Evolutionary conservation across 2,329 filamentous ascomycete species (phyloP).

Genomic region (Colletotrichum brevisporum): DNA sequence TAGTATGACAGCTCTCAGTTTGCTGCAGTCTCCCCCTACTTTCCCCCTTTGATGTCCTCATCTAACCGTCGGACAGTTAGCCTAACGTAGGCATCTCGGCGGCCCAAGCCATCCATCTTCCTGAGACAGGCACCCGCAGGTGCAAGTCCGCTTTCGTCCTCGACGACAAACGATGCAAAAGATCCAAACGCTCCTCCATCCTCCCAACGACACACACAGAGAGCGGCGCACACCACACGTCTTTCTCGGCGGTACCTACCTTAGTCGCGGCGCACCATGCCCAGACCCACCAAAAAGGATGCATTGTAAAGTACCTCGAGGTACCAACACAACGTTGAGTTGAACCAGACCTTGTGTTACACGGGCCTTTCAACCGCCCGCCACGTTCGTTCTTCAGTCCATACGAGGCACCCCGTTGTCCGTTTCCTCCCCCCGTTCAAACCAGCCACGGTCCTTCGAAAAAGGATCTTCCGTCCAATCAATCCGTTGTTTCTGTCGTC

Average conservation of each 20-base stretch:
- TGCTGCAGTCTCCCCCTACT: not conserved
- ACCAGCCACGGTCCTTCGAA: constrained; percentile 3
- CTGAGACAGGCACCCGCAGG: constrained; percentile 16
- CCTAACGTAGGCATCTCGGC: not conserved
- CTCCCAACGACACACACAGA: constrained; percentile 7
- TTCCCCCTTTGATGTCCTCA: not conserved
- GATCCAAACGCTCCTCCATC: not conserved
- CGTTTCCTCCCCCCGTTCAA: not conserved
- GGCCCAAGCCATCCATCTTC: not conserved
- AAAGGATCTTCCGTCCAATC: not conserved
- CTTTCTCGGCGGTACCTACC: not conserved
- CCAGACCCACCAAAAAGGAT: constrained; percentile 2
- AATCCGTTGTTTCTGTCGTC: not conserved
- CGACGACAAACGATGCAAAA: constrained; percentile 7
- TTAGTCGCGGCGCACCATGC: not conserved
- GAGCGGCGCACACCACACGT: not conserved
- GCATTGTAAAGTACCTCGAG: not conserved
- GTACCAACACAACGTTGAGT: not conserved
- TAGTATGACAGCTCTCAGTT: not conserved
- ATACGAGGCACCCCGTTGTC: constrained; percentile 2
- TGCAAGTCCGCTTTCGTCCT: not conserved
- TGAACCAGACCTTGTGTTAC: constrained; percentile 7
- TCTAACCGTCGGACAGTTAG: not conserved
- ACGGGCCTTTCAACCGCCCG: not conserved
- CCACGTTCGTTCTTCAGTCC: constrained; percentile 14